Conservation (phyloP, 768 basidiomycete species). For the Dictyophora rubrovolvata region DNA sequence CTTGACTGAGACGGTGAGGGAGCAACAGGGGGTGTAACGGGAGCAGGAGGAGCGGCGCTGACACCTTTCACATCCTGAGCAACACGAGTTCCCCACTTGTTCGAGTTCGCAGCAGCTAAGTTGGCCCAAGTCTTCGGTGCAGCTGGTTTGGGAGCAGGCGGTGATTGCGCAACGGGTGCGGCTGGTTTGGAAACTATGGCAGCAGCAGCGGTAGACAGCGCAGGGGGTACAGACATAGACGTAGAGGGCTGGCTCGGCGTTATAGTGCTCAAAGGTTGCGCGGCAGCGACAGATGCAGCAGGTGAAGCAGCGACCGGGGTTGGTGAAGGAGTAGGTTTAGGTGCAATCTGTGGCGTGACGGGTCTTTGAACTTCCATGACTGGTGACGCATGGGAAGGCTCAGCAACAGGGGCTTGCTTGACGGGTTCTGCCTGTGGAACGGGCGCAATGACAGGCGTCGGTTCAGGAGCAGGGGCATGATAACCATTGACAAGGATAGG, state of each 20-base stretch:
- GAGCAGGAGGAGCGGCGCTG: constrained; percentile 43
- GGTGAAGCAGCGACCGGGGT: constrained; percentile 27
- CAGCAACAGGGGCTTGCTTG: constrained; percentile 9
- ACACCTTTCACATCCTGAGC: constrained; percentile 69
- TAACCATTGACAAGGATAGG: constrained; percentile 7
- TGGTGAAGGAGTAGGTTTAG: constrained; percentile 25
- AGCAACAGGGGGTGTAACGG: constrained; percentile 26
- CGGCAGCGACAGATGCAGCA: constrained; percentile 15
- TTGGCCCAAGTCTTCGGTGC: constrained; percentile 84
- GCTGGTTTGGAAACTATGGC: constrained; percentile 21
- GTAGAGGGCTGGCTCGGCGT: constrained; percentile 9
- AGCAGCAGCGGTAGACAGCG: constrained; percentile 10
- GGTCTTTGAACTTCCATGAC: neutral
- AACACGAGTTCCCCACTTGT: constrained; percentile 79
- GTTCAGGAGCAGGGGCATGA: constrained; percentile 8
- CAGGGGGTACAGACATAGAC: constrained; percentile 18
- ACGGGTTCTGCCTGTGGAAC: constrained; percentile 16
- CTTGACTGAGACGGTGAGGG: constrained; percentile 19
- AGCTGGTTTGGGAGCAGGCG: constrained; percentile 20
- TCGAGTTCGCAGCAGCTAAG: constrained; percentile 71
- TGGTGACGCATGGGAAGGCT: neutral
- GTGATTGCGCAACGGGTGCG: constrained; percentile 15
- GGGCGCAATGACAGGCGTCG: constrained; percentile 18
- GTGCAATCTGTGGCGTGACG: constrained; percentile 16
- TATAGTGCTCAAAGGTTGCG: constrained; percentile 11